Conservation (phyloP, 208 protist species). For the Wallacemonas sp. region DNA sequence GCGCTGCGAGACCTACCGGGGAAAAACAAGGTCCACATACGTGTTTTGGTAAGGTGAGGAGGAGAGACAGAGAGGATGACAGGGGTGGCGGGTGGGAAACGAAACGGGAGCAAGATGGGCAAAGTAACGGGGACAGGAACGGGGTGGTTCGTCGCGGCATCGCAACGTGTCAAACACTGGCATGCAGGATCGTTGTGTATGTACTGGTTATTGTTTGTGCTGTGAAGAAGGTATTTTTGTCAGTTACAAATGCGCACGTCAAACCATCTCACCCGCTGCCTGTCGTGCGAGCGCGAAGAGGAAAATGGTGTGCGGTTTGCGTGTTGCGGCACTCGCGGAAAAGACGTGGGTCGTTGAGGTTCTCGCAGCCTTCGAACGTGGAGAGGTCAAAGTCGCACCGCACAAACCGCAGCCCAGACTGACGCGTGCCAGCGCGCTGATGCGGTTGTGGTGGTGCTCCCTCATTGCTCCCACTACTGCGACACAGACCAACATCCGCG, state of each 20-base stretch:
- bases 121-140: too few species aligned
- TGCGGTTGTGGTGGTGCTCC: neutral
- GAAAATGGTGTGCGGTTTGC: conserved; percentile 44
- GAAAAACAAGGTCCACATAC: neutral
- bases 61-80: too few species aligned
- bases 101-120: too few species aligned
- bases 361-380: conserved; percentile 55
- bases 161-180: too few species aligned
- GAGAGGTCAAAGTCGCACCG: conserved; percentile 70
- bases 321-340: conserved; percentile 65
- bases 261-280: neutral
- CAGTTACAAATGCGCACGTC: too few species aligned
- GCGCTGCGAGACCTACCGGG: neutral
- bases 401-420: conserved; percentile 35
- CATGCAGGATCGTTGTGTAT: too few species aligned
- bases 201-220: too few species aligned
- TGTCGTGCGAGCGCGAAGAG: conserved; percentile 22
- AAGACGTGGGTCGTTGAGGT: conserved; percentile 18
- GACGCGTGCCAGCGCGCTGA: neutral
- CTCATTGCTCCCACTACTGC: neutral
- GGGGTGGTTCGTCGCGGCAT: too few species aligned
- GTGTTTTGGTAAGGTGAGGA: neutral
- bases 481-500: conserved; percentile 40
- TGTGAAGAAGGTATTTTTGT: too few species aligned
- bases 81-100: too few species aligned